A percentile compares a stretch with the other conserved stretches of the same genome.
Evolutionary conservation across 2,329 filamentous ascomycete genomes (phyloP).

Genomic region (Polychaeton citri): DNA sequence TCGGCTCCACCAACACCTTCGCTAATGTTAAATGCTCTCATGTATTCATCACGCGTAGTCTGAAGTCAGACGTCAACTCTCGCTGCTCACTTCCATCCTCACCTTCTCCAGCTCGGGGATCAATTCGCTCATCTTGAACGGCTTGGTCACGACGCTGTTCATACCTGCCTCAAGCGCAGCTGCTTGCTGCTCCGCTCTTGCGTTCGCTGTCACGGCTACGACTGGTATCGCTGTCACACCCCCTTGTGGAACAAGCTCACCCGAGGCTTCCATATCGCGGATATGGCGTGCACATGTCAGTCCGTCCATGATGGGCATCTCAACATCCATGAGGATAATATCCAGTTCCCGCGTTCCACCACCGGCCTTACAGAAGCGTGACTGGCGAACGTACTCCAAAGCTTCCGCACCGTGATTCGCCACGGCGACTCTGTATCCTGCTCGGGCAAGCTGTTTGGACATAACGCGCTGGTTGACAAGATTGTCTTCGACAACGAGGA

Average conservation of each 20-base stretch:
- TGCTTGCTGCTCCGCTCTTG: constrained; percentile 58
- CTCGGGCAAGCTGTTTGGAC: constrained; percentile 24
- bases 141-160: constrained; percentile 67
- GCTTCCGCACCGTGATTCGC: constrained; percentile 27
- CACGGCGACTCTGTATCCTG: constrained; percentile 23
- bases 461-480: constrained; percentile 28
- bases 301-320: constrained; percentile 11
- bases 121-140: constrained; percentile 39
- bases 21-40: no score
- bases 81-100: not conserved
- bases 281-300: constrained; percentile 6
- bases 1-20: no score
- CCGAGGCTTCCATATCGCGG: constrained; percentile 1
- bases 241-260: not conserved
- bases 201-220: constrained; percentile 74
- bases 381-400: constrained; percentile 20
- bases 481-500: constrained; percentile 24
- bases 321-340: constrained; percentile 8
- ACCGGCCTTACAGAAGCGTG: constrained; percentile 1
- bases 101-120: constrained; percentile 19
- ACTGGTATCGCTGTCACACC: constrained; percentile 49
- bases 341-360: not conserved
- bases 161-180: constrained; percentile 61
- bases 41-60: no score
- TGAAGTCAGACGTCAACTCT: no score